Percentiles rank a stretch among this genome's conserved stretches.
Evolutionary conservation across 2,329 filamentous ascomycete species (phyloP).

Genomic region (Eutypella sp.): DNA sequence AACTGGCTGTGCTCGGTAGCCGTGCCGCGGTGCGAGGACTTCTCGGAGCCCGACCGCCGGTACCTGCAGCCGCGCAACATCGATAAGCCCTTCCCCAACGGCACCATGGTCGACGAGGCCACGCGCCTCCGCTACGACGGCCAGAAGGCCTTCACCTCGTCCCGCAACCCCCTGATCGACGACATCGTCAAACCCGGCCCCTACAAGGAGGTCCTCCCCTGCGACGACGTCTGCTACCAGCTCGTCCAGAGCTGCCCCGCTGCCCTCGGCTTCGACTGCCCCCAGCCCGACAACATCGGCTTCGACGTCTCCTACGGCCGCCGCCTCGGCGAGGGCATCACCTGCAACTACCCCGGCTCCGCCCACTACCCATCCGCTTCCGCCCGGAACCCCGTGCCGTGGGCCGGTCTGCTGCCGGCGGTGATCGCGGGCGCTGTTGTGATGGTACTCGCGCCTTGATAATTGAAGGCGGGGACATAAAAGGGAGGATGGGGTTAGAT

Average conservation of each 20-base stretch:
- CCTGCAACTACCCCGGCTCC: conserved; percentile 59
- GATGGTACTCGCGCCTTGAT: not conserved
- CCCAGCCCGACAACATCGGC: conserved; percentile 37
- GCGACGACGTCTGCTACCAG: conserved; percentile 80
- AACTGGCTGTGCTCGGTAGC: conserved; percentile 90
- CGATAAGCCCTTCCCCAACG: conserved; percentile 64
- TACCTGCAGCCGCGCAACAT: conserved; percentile 68
- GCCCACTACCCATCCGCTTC: conserved; percentile 44
- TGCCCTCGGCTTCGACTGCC: conserved; percentile 70
- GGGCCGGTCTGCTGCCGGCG: conserved; percentile 15
- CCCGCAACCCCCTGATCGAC: conserved; percentile 72
- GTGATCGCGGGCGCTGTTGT: conserved; percentile 8
- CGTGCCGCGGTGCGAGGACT: conserved; percentile 90
- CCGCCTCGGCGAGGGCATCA: conserved; percentile 25
- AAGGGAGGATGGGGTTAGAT: no score
- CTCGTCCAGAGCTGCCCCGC: conserved; percentile 83
- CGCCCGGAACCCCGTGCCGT: conserved; percentile 15
- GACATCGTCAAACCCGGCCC: conserved; percentile 69
- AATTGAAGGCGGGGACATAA: not conserved
- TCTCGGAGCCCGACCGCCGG: conserved; percentile 43
- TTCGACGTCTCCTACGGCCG: conserved; percentile 44
- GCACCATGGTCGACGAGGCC: conserved; percentile 44
- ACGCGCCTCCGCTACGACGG: conserved; percentile 20
- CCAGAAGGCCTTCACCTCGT: conserved; percentile 44
- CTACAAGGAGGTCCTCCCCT: conserved; percentile 90